These are phyloP conservation scores for Leccinum subrobustum DNA, from an alignment of 1,284 basidiomycete species.

Conservation along the genomic window DNA sequence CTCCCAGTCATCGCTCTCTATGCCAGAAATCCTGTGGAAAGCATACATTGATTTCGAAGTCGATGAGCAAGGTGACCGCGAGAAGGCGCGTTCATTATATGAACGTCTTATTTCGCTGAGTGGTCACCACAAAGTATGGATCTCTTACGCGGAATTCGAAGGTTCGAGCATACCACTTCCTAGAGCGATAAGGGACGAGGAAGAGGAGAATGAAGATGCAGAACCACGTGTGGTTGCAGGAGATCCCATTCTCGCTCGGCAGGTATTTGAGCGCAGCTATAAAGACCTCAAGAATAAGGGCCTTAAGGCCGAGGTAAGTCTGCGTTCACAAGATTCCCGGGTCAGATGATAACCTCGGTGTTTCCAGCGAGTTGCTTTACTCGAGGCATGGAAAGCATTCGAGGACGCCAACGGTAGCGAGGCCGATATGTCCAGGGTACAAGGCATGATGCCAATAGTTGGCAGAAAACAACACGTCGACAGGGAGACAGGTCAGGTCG, in stretches of 20 bases:
- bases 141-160: constrained; percentile 78
- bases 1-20: constrained; percentile 87
- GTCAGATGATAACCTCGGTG: constrained; percentile 3
- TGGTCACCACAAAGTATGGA: constrained; percentile 94
- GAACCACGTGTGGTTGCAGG: constrained; percentile 68
- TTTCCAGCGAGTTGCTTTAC: constrained; percentile 76
- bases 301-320: constrained; percentile 83
- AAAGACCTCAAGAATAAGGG: constrained; percentile 78
- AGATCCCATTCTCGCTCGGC: constrained; percentile 67
- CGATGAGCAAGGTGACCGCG: constrained; percentile 86
- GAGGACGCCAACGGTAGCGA: constrained; percentile 77
- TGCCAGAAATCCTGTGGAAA: constrained; percentile 99
- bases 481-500: constrained; percentile 78
- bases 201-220: constrained; percentile 65
- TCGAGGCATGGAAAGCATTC: constrained; percentile 93
- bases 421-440: constrained; percentile 73
- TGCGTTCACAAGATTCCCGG: neutral
- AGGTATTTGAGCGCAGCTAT: constrained; percentile 85
- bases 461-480: constrained; percentile 83
- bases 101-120: constrained; percentile 86
- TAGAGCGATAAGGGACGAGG: constrained; percentile 69
- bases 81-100: constrained; percentile 82
- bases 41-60: constrained; percentile 97
- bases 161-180: constrained; percentile 65
- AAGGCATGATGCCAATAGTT: constrained; percentile 88